Evolutionary conservation across 208 protist genomes (phyloP), one percentile per base, ranked within the genome.

Genomic region (Sergeia podlipaevii): DNA sequence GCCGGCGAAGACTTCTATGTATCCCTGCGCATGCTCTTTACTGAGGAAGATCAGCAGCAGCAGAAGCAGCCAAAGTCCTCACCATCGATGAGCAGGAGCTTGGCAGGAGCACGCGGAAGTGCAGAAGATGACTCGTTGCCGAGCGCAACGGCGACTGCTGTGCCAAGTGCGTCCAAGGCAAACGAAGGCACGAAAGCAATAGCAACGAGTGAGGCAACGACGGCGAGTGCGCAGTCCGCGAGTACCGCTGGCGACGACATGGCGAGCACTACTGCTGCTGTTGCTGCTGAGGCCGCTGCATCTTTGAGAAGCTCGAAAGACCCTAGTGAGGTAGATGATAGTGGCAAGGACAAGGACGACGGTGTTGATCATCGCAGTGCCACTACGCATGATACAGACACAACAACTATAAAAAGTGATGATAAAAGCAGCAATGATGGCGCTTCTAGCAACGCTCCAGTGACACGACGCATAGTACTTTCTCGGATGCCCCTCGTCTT

Each of bases 401-500:
- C 41, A 26, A 46, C 17, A 11, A n/a, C 15, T 51, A 26, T n/a
- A 8, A 26, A 51, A 8, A 33, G 5, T 13, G 21, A 51, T n/a
- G 34, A 51, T 33, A 51, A 26, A 36, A 51, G 34, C 34, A 51
- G 18, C 34, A 51, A 51, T 51, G n/a, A 33, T 29, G 29, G 21
- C 5, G n/a, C n/a, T n/a, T 36, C 46, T 11, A 6, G 5, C 29
- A 7, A 10, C 7, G 3, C 26, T 36, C 13, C 26, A 4, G 46
- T 32, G 27, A 32, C 32, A 28, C 48, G 34, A 5, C 34, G 39
- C 21, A 36, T 54, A 36, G 8, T 54, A 3, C 11, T 55, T 27
- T 45, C 63, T 30, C 51, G 48, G 8, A 90, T 93, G 79, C 86
- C 86, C 21, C 63, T 88, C 20, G 81, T 89, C 21, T 90, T 93